Conservation (phyloP, 2,329 filamentous ascomycete genomes). For the Aureobasidium zeae region DNA sequence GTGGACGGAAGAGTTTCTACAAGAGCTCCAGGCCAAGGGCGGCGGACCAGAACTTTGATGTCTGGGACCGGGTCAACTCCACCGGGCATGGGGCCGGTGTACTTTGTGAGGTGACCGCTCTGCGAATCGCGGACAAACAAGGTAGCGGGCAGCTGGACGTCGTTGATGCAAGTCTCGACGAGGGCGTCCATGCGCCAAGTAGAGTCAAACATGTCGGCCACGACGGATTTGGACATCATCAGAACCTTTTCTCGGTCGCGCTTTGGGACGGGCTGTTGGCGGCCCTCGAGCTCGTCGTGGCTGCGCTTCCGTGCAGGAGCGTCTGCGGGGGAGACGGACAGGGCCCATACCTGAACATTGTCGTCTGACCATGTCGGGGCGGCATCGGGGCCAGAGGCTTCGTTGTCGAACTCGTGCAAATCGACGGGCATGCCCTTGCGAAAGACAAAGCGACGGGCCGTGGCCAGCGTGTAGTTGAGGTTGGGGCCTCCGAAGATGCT, state of each 20-base stretch:
- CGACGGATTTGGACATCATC: slow-evolving; percentile 47
- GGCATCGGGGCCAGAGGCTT: slow-evolving; percentile 23
- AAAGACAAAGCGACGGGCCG: slow-evolving; percentile 75
- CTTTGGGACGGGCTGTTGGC: slow-evolving; percentile 23
- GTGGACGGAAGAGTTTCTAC: slow-evolving; percentile 60
- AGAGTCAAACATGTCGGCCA: slow-evolving; percentile 72
- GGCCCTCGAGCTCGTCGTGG: slow-evolving; percentile 27
- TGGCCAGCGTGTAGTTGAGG: slow-evolving; percentile 69
- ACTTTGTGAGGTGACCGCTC: slow-evolving; percentile 57
- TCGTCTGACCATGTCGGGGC: slow-evolving; percentile 65
- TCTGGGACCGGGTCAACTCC: slow-evolving; percentile 43
- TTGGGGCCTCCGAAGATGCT: slow-evolving; percentile 76
- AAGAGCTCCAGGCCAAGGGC: slow-evolving; percentile 65
- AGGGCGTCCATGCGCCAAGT: slow-evolving; percentile 65
- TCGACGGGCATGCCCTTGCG: slow-evolving; percentile 69
- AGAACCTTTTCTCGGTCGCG: slow-evolving; percentile 34
- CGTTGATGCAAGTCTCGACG: slow-evolving; percentile 53
- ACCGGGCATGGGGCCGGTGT: slow-evolving; percentile 58
- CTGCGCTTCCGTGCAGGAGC: slow-evolving; percentile 28
- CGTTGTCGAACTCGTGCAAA: slow-evolving; percentile 55
- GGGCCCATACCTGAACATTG: slow-evolving; percentile 74
- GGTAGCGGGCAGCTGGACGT: slow-evolving; percentile 58
- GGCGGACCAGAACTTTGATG: slow-evolving; percentile 61
- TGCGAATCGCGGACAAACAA: slow-evolving; percentile 57
- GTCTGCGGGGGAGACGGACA: slow-evolving; percentile 45